These are phyloP conservation scores for Podaxis mareebaensis DNA, from an alignment of 768 basidiomycete genomes.

Conservation along the genomic window DNA sequence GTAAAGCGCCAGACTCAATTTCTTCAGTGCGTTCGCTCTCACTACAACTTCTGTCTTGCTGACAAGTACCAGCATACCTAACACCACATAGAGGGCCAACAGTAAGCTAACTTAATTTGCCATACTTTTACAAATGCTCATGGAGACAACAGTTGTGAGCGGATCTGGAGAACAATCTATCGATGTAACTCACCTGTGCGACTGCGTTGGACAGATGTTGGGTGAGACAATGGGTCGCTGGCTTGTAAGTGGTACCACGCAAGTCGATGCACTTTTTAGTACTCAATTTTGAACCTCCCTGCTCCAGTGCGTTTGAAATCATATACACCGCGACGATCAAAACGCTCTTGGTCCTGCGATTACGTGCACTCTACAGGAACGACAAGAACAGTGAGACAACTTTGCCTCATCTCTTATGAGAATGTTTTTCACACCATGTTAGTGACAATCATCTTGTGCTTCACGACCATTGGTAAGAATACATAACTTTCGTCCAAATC, in stretches of 20 bases:
- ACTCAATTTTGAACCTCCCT: neutral
- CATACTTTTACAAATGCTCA: neutral
- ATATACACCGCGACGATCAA: slow-evolving; percentile 9
- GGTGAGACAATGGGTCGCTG: slow-evolving; percentile 6
- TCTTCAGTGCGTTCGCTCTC: neutral
- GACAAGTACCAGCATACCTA: slow-evolving; percentile 1
- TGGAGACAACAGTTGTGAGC: neutral
- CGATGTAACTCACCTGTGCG: neutral
- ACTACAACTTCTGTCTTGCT: neutral
- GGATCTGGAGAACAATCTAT: neutral
- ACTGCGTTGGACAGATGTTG: neutral
- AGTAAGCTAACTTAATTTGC: neutral
- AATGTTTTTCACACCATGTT: neutral
- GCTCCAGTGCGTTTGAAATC: slow-evolving; percentile 1
- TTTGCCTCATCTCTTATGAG: neutral
- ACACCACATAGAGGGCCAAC: neutral
- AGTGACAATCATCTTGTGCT: slow-evolving; percentile 3
- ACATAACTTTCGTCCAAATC: neutral
- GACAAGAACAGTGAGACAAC: neutral
- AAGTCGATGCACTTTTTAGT: neutral
- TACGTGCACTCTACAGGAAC: slow-evolving; percentile 5
- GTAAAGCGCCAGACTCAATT: neutral
- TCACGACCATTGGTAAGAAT: neutral
- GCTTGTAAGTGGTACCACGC: neutral
- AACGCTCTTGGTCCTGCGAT: slow-evolving; percentile 6